Evolutionary conservation across 2,329 filamentous ascomycete species (phyloP).

Genomic region (Scedosporium aurantiacum): DNA sequence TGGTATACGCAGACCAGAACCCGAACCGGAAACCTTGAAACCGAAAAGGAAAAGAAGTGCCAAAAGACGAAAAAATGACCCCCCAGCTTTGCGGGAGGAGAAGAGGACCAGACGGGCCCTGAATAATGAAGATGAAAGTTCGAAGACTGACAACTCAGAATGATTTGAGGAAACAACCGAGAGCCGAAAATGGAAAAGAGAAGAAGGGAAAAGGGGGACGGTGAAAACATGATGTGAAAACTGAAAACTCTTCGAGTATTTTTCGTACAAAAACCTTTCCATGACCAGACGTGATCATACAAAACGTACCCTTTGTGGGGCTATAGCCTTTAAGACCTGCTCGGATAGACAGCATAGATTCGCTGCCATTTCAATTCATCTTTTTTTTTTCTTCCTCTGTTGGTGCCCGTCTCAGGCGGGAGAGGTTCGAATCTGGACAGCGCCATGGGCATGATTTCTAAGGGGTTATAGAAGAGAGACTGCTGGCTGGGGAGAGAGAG

Average conservation of each 20-base stretch:
- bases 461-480: not conserved
- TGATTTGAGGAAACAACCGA: not conserved
- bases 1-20: slow-evolving; percentile 1
- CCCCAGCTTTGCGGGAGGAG: not conserved
- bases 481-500: not conserved
- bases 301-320: not conserved
- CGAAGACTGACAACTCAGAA: not conserved
- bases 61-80: not conserved
- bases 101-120: not conserved
- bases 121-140: not conserved
- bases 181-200: not conserved
- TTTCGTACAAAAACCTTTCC: not conserved
- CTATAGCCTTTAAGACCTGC: not conserved
- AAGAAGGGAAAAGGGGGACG: slow-evolving; percentile 1
- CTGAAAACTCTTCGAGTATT: not conserved
- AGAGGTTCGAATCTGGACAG: not conserved
- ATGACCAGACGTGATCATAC: slow-evolving; percentile 1
- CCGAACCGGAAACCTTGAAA: not conserved
- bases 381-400: not conserved
- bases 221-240: not conserved
- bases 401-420: not conserved
- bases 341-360: too few species aligned
- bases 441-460: not conserved
- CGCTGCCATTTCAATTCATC: too few species aligned
- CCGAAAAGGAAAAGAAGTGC: not conserved